These are phyloP conservation scores for Plasmodium gallinaceum DNA, from an alignment of 169 alveolate species.

Conservation along the genomic window DNA sequence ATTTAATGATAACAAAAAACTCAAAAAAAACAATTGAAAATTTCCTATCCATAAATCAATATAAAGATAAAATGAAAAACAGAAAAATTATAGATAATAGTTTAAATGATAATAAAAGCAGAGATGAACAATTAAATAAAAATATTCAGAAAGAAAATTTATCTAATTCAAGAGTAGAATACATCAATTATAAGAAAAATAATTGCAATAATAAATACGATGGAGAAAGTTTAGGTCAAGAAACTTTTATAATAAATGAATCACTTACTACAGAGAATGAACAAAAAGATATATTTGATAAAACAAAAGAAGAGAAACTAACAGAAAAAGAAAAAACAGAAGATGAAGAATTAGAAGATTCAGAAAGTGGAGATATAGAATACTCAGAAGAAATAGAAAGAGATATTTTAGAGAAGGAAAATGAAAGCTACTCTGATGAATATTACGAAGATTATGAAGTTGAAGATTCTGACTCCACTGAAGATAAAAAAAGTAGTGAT, in stretches of 20 bases:
- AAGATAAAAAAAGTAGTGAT: background rate
- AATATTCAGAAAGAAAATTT: background rate
- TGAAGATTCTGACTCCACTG: background rate
- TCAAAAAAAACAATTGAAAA: conserved; percentile 70
- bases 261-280: background rate
- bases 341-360: too few relatives aligned
- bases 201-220: background rate
- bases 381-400: background rate
- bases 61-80: background rate
- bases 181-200: background rate
- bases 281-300: background rate
- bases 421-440: background rate
- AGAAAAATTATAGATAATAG: background rate
- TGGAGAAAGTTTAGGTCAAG: background rate
- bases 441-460: conserved; percentile 1
- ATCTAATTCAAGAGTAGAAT: background rate
- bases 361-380: too few relatives aligned
- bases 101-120: background rate
- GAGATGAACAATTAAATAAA: background rate
- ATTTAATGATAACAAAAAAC: conserved; percentile 70
- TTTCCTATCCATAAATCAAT: conserved; percentile 15
- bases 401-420: background rate
- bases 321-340: too few relatives aligned
- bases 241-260: too few relatives aligned
- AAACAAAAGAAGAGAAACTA: too few relatives aligned